Evolutionary conservation across 495 filamentous ascomycete species (phyloP).

Genomic region (Aspergillus incahuasiensis): DNA sequence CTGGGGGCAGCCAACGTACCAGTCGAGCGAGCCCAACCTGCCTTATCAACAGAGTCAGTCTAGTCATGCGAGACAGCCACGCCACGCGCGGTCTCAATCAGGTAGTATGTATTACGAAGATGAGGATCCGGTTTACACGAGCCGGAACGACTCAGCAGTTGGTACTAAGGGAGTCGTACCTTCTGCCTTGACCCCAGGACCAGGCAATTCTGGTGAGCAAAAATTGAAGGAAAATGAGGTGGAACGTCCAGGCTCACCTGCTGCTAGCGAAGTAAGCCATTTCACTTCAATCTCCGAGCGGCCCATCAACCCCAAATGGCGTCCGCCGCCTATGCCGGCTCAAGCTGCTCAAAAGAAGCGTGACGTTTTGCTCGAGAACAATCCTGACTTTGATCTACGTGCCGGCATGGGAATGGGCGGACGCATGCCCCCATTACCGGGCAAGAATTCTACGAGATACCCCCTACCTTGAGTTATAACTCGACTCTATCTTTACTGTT

Average conservation of each 20-base stretch:
- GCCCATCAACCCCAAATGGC: constrained; percentile 82
- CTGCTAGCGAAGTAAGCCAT: constrained; percentile 68
- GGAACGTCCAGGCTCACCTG: constrained; percentile 65
- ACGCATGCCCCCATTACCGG: constrained; percentile 23
- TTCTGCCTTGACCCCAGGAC: constrained; percentile 36
- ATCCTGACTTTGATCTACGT: constrained; percentile 68
- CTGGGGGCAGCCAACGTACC: constrained; percentile 27
- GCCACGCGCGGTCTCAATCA: constrained; percentile 40
- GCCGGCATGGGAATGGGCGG: constrained; percentile 25
- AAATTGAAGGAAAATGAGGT: constrained; percentile 53
- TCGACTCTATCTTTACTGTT: neutral
- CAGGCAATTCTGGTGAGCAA: constrained; percentile 35
- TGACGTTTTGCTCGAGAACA: constrained; percentile 60
- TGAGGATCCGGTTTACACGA: constrained; percentile 80
- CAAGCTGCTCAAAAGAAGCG: constrained; percentile 45
- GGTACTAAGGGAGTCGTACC: constrained; percentile 24
- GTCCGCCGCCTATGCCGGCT: constrained; percentile 42
- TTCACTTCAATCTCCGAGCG: constrained; percentile 85
- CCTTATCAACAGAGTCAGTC: constrained; percentile 5
- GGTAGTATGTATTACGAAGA: constrained; percentile 80
- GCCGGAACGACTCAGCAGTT: constrained; percentile 30
- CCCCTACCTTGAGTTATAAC: constrained; percentile 20
- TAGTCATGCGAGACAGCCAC: constrained; percentile 4
- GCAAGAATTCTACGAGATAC: constrained; percentile 23
- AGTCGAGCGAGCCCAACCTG: constrained; percentile 5